Evolutionary conservation across 257 asterid genomes (phyloP).

Genomic region (Solanum ossicruentum): DNA sequence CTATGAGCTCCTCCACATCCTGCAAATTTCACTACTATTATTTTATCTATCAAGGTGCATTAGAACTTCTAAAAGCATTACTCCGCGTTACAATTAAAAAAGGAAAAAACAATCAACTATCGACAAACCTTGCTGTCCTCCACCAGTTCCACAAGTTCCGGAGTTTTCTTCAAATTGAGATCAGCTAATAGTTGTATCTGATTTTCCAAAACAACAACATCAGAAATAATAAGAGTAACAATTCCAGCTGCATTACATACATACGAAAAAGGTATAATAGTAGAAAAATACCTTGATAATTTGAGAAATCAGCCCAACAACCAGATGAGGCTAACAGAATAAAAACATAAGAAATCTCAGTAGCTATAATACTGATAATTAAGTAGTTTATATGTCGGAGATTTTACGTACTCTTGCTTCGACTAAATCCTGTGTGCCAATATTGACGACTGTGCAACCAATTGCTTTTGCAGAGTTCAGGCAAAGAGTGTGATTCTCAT

Average conservation of each 20-base stretch:
- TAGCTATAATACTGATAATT: background rate
- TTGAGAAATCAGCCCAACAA: slow-evolving; percentile 86
- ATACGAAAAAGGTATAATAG: background rate
- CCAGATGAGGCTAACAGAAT: slow-evolving; percentile 69
- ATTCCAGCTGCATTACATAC: background rate
- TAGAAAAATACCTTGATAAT: slow-evolving; percentile 59
- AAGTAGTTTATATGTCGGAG: background rate
- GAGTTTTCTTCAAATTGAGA: slow-evolving; percentile 84
- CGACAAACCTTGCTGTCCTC: slow-evolving; percentile 68
- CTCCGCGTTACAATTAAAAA: background rate
- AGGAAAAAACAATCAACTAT: slow-evolving; percentile 4
- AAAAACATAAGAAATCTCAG: background rate
- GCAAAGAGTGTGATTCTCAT: slow-evolving; percentile 85
- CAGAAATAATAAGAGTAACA: background rate
- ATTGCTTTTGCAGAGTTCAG: slow-evolving; percentile 97
- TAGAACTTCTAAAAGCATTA: background rate
- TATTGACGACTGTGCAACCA: slow-evolving; percentile 95
- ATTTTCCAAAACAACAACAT: slow-evolving; percentile 1
- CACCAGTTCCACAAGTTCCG: slow-evolving; percentile 82
- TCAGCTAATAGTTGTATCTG: slow-evolving; percentile 94
- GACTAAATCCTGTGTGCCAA: slow-evolving; percentile 87
- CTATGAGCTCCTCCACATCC: slow-evolving; percentile 86
- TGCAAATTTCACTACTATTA: slow-evolving; percentile 10
- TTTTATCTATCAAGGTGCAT: background rate
- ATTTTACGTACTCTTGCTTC: slow-evolving; percentile 67